Evolutionary conservation across 2,329 filamentous ascomycete species (phyloP), one percentile per base, ranked within the genome.

Genomic region (Macrophomina pseudophaseolina): DNA sequence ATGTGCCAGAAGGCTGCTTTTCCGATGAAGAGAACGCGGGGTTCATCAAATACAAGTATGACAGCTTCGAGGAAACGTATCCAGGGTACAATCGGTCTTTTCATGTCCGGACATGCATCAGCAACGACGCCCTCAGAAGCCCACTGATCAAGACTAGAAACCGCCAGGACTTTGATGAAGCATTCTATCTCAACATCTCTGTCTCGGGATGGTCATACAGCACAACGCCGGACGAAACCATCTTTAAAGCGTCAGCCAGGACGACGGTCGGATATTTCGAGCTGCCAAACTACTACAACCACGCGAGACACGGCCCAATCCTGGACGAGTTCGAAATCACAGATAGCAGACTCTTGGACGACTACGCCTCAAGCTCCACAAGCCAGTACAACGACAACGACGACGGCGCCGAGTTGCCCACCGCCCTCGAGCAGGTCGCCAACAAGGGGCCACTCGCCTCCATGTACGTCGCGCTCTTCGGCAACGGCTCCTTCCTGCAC

Each of bases 251-350:
- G 14, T 48, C 58, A 9, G 58, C 46, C n/a, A 23, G 5, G 3
- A 62, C 58, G 12, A 62, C 38, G 9, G n/a, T 62, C 14, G 58
- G 58, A n/a, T 62, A 62, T 40, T 62, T 48, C 23, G 58, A 62
- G 33, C 58, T 62, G 5, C 58, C 38, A 0, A 62, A 33, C 5
- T 32, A 62, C 23, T 30, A 48, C 23, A 62, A 48, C 38, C 5
- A 28, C 12, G 46, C 32, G 8, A 18, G 8, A 16, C 5, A n/a
- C 7, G 58, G 58, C 23, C 58, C 58, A 18, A 38, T 62, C 7
- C 40, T 48, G 8, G 58, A 51, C 23, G 23, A 32, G 1, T 28
- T 23, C 23, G 8, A 32, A 6, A 12, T 5, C 7, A 12, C 14
- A 3, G 23, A 23, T 23, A 23, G 23, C 23, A 23, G 23, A 23